Conservation (phyloP, 805 yeast genomes). For the Millerozyma acaciae region DNA sequence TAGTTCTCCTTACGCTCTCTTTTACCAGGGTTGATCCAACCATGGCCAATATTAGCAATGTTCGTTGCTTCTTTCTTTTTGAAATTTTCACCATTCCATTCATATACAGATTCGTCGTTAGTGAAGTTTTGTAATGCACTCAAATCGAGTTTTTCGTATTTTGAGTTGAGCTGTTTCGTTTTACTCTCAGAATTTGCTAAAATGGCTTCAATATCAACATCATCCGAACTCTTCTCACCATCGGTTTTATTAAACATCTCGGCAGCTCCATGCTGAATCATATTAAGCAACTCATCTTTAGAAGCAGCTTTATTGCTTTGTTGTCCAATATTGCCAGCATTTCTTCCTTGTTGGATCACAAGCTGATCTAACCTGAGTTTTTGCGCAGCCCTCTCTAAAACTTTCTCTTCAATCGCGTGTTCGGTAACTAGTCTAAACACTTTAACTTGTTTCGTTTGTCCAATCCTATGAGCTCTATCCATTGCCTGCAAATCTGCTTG, state of each 20-base stretch:
- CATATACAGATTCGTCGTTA: conserved; percentile 66
- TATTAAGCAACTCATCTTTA: conserved; percentile 69
- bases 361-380: conserved; percentile 74
- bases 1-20: conserved; percentile 83
- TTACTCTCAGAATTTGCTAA: conserved; percentile 59
- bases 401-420: conserved; percentile 80
- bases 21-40: conserved; percentile 84
- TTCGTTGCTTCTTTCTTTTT: conserved; percentile 57
- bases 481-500: conserved; percentile 86
- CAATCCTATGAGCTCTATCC: conserved; percentile 89
- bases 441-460: conserved; percentile 79
- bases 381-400: conserved; percentile 77
- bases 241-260: conserved; percentile 46
- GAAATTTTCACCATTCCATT: conserved; percentile 85
- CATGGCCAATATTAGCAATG: conserved; percentile 47
- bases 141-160: conserved; percentile 64
- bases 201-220: conserved; percentile 58
- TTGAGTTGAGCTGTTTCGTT: conserved; percentile 57
- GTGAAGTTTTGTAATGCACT: conserved; percentile 77
- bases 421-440: conserved; percentile 77
- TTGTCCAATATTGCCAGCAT: conserved; percentile 27
- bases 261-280: conserved; percentile 83
- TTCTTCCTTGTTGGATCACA: conserved; percentile 76
- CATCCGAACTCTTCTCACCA: conserved; percentile 36
- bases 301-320: conserved; percentile 41